A percentile compares a stretch with the other conserved stretches of the same genome.
These are phyloP conservation scores for Waltergamsia citrina DNA, from an alignment of 2,329 filamentous ascomycete genomes.

Conservation along the genomic window DNA sequence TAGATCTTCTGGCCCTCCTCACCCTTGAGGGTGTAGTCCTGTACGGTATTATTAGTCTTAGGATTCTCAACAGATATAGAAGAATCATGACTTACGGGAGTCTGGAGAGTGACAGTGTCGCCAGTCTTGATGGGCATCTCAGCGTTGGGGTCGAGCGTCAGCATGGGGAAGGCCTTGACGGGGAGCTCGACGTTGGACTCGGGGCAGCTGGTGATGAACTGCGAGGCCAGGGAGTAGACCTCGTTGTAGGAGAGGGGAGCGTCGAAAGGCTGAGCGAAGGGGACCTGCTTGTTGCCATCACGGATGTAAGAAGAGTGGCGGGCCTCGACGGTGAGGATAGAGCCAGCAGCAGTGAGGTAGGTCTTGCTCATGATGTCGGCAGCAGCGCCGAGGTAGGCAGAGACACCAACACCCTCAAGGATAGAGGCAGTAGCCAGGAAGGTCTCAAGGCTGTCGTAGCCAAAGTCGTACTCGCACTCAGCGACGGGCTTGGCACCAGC, in stretches of 20 bases:
- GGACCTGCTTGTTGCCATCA: no score
- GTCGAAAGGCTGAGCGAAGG: conserved; percentile 52
- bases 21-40: conserved; percentile 14
- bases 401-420: conserved; percentile 64
- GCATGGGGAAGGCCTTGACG: conserved; percentile 48
- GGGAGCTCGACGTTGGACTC: conserved; percentile 42
- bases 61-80: no score
- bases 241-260: conserved; percentile 46
- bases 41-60: no score
- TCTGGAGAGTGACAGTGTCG: conserved; percentile 13
- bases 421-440: conserved; percentile 64
- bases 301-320: conserved; percentile 68
- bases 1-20: conserved; percentile 14
- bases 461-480: conserved; percentile 65
- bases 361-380: conserved; percentile 49
- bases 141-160: conserved; percentile 20
- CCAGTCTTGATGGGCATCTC: conserved; percentile 13
- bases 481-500: conserved; percentile 56
- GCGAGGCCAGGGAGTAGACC: conserved; percentile 55
- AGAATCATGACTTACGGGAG: no score
- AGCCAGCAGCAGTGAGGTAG: conserved; percentile 57
- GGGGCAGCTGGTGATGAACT: conserved; percentile 52
- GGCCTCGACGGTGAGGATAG: conserved; percentile 64
- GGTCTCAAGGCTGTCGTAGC: conserved; percentile 51
- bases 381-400: conserved; percentile 65